Percentiles rank a stretch among this genome's conserved stretches.
These are phyloP conservation scores for Xylaria hypoxylon DNA, from an alignment of 2,329 filamentous ascomycete species.

Conservation along the genomic window DNA sequence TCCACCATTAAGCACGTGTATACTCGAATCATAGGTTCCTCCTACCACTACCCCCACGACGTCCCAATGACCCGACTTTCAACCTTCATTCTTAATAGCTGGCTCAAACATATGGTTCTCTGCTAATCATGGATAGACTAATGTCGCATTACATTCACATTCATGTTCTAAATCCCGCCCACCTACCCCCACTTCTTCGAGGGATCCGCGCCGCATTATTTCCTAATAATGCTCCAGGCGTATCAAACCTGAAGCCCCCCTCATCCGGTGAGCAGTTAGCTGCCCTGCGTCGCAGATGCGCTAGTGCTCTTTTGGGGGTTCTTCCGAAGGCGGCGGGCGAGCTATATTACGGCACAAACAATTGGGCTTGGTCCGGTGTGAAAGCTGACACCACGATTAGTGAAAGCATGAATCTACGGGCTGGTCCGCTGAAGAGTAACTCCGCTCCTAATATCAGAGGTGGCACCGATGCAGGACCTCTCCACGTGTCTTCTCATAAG, in stretches of 20 bases:
- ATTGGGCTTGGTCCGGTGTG: conserved; percentile 50
- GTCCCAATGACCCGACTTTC: conserved; percentile 41
- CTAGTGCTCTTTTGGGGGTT: conserved; percentile 66
- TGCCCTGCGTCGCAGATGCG: conserved; percentile 74
- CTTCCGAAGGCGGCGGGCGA: conserved; percentile 61
- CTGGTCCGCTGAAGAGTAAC: conserved; percentile 45
- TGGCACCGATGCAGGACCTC: conserved; percentile 44
- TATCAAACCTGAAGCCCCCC: conserved; percentile 70
- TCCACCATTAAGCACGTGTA: conserved; percentile 27
- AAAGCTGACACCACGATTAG: conserved; percentile 43
- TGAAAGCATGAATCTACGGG: conserved; percentile 43
- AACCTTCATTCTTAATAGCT: conserved; percentile 44
- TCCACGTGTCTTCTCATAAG: conserved; percentile 45
- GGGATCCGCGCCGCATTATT: conserved; percentile 83
- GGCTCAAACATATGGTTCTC: conserved; percentile 37
- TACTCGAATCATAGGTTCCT: conserved; percentile 32
- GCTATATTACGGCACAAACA: conserved; percentile 60
- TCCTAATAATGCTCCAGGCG: conserved; percentile 82
- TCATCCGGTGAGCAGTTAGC: conserved; percentile 68
- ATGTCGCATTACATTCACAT: conserved; percentile 68
- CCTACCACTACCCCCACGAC: conserved; percentile 46
- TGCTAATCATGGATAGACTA: conserved; percentile 59
- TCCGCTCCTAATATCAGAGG: conserved; percentile 39
- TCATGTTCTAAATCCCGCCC: conserved; percentile 71
- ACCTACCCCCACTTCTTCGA: conserved; percentile 75